Conservation (phyloP, 2,329 filamentous ascomycete genomes). For the Clarireedia sp. region DNA sequence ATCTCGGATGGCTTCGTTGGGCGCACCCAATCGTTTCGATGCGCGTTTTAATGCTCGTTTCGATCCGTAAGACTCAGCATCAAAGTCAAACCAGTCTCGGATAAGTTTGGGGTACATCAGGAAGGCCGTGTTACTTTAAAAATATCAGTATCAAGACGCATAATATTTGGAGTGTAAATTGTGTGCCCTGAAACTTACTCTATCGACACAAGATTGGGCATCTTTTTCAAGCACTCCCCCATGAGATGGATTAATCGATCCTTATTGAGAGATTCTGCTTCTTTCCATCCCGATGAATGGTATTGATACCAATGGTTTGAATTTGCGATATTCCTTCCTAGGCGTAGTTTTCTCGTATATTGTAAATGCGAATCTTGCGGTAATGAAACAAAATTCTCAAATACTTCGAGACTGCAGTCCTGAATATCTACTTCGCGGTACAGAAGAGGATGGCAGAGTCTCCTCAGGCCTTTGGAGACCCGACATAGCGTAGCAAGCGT, state of each 20-base stretch:
- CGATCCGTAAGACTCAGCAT: not conserved
- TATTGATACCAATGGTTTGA: not conserved
- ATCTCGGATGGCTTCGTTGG: not conserved
- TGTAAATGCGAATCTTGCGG: not conserved
- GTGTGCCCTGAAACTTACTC: not conserved
- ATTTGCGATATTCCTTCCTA: not conserved
- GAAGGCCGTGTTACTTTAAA: not conserved
- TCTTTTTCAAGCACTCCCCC: not conserved
- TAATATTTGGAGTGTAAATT: too few relatives aligned
- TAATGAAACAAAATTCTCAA: not conserved
- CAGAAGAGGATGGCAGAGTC: not conserved
- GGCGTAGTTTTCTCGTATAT: not conserved
- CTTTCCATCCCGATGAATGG: not conserved
- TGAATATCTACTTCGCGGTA: not conserved
- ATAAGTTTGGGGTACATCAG: not conserved
- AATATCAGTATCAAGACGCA: not conserved
- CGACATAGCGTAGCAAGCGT: not conserved
- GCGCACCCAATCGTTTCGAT: not conserved
- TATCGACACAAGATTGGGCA: not conserved
- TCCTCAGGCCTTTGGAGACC: not conserved
- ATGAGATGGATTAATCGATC: not conserved
- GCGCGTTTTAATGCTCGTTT: too few relatives aligned
- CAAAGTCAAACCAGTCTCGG: not conserved
- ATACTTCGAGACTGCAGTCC: not conserved
- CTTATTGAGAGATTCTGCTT: not conserved